Base-by-base conservation (phyloP, 169 alveolate species). In the Plasmodium gonderi region DNA sequence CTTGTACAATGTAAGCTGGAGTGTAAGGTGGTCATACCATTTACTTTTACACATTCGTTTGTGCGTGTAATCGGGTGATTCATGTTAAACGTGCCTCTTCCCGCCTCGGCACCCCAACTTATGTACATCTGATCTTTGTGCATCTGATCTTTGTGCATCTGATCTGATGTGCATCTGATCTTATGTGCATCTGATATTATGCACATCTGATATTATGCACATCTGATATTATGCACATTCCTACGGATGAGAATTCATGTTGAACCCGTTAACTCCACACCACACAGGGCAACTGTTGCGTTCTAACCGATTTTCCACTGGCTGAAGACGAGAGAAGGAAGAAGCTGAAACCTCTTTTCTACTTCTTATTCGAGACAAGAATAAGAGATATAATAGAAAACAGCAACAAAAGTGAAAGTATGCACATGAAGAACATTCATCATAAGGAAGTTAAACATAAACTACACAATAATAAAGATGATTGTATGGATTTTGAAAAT, bases 251-350 rank as follows among this genome's bases (percentile, higher is more conserved):
- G n/a, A n/a, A n/a, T n/a, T n/a, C n/a, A n/a, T n/a, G n/a, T n/a
- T n/a, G n/a, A n/a, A n/a, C n/a, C n/a, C n/a, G n/a, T n/a, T n/a
- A n/a, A 38, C 23, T 29, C 9, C 47, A 6, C 14, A 11, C 17
- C 64, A 8, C n/a, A 12, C 54, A 85, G 92, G 92, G 92, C n/a
- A 40, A 85, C 60, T 40, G 65, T 14, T 49, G 89, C 51, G 74
- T 42, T 17, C 49, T 85, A 49, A 76, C 40, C 4, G 92, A 85
- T 23, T 14, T 85, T 11, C 79, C 92, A 8, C 36, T 85, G 20
- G 54, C 44, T 5, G 92, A 85, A 31, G 92, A 85, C 5, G 92
- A 85, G 11, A 75, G 81, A n/a, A 85, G 79, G 65, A 67, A 75
- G 1, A 75, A 54, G 38, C 65, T 85, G 47, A 49, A 75, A 23